These are phyloP conservation scores for Oenanthe sinensis DNA, from an alignment of 129 eudicot species.

Conservation along the genomic window DNA sequence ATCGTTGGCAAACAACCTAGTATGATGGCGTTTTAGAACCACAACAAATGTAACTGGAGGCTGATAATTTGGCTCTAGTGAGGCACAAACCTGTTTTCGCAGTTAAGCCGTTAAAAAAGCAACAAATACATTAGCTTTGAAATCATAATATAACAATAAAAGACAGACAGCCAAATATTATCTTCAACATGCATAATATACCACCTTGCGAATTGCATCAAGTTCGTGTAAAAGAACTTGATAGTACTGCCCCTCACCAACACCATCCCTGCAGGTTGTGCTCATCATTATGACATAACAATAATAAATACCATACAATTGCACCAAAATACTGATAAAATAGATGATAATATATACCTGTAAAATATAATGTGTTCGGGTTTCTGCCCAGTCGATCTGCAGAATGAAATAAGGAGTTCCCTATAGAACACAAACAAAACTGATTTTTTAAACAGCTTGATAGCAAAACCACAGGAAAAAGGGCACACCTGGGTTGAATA, in stretches of 20 bases:
- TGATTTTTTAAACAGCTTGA: background rate
- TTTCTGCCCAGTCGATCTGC: conserved; percentile 70
- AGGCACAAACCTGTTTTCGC: conserved; percentile 60
- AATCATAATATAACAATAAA: background rate
- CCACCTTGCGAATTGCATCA: conserved; percentile 84
- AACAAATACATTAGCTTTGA: background rate
- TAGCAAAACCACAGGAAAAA: background rate
- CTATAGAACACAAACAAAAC: conserved; percentile 22
- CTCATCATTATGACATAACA: background rate
- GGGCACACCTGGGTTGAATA: background rate
- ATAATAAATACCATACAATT: background rate
- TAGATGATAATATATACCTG: conserved; percentile 30
- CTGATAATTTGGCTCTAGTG: conserved; percentile 75
- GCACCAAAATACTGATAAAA: background rate
- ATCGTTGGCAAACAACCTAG: conserved; percentile 74
- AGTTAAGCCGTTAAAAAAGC: background rate
- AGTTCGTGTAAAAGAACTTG: conserved; percentile 82
- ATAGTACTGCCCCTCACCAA: conserved; percentile 82
- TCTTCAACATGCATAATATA: background rate
- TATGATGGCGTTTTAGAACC: conserved; percentile 92
- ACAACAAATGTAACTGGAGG: conserved; percentile 89
- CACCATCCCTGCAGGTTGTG: conserved; percentile 63
- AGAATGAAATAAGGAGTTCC: conserved; percentile 76
- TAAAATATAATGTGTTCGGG: conserved; percentile 78
- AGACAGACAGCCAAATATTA: background rate